A percentile compares a stretch with the other conserved stretches of the same genome.
These are phyloP conservation scores for Pythium biforme DNA, from an alignment of 352 stramenopile species.

Conservation along the genomic window DNA sequence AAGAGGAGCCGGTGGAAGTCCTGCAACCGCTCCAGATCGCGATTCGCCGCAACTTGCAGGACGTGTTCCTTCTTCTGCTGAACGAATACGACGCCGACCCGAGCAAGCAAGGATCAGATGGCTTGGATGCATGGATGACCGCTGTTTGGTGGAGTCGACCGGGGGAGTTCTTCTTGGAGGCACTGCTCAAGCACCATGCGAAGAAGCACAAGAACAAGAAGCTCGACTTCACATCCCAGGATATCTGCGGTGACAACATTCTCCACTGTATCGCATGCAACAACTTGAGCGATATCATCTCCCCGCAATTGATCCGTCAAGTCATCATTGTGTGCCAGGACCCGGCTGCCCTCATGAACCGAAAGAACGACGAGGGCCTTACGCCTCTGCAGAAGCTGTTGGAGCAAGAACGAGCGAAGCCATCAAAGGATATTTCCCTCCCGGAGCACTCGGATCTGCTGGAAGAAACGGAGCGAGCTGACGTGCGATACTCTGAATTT, in stretches of 20 bases:
- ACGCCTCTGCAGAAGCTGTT: constrained; percentile 59
- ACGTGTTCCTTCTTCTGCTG: constrained; percentile 55
- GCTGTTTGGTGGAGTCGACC: constrained; percentile 33
- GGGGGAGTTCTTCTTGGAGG: constrained; percentile 48
- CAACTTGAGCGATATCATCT: constrained; percentile 22
- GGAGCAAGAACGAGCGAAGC: constrained; percentile 25
- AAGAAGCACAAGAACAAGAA: constrained; percentile 33
- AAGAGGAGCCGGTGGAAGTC: constrained; percentile 22
- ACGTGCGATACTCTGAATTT: constrained; percentile 42
- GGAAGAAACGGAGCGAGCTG: constrained; percentile 33
- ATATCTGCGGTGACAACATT: constrained; percentile 43
- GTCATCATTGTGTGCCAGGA: constrained; percentile 35
- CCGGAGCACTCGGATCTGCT: constrained; percentile 38
- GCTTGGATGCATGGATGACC: constrained; percentile 61
- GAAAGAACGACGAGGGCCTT: constrained; percentile 42
- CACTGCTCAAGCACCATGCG: constrained; percentile 45
- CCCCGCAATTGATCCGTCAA: constrained; percentile 35
- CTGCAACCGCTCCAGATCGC: constrained; percentile 62
- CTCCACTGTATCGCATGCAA: constrained; percentile 55
- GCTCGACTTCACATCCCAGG: constrained; percentile 30
- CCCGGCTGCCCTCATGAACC: constrained; percentile 40
- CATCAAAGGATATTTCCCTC: constrained; percentile 17
- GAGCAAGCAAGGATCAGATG: constrained; percentile 35
- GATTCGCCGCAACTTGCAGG: constrained; percentile 42
- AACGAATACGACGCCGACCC: constrained; percentile 40